Base-by-base conservation (phyloP, 2,329 filamentous ascomycete genomes). In the Alternaria panax region DNA sequence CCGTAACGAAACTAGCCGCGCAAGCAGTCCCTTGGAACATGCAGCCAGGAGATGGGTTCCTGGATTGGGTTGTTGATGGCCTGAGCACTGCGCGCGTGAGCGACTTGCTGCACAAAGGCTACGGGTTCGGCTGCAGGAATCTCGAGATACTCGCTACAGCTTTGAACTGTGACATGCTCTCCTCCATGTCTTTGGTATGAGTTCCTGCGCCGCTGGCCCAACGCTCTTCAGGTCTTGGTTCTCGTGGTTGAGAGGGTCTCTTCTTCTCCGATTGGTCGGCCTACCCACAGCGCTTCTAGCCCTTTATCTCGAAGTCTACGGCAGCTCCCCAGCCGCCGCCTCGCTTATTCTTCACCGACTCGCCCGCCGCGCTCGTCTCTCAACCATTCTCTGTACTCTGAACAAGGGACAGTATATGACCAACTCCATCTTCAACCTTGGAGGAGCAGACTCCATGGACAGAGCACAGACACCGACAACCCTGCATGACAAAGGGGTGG, bases 301-400 rank as follows among this genome's bases (percentile, higher is more conserved):
- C 52, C 64, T 75, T 28, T 72, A 72, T 57, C 66, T 76, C 24
- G 74, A 76, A 63, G 55, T 75, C 28, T 66, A 69, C 62, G 67
- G 69, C 36, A 65, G 57, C 60, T 71, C 73, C 51, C 72, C 70
- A 57, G 65, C 67, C 64, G 66, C 68, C 48, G 63, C 69, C 40
- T 71, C 71, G 65, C 70, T 75, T 54, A 68, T 77, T 62, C 68
- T 77, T 66, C 69, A 73, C 70, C 76, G 75, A 48, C 71, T 77
- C 55, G 70, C 68, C 40, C 69, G 69, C 56, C 72, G 73, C 58
- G 60, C 76, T 42, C 70, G 64, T 62, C 66, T 74, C 53, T 57
- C 65, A 27, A 57, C 60, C 27, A 42, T 75, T 47, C 36, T 65
- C 59, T 72, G 69, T 64, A 63, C 64, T 48, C 63, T 70, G 57